A percentile compares a stretch with the other conserved stretches of the same genome.
Conservation (phyloP, 1,284 basidiomycete species). For the Marasmius tenuissimus region DNA sequence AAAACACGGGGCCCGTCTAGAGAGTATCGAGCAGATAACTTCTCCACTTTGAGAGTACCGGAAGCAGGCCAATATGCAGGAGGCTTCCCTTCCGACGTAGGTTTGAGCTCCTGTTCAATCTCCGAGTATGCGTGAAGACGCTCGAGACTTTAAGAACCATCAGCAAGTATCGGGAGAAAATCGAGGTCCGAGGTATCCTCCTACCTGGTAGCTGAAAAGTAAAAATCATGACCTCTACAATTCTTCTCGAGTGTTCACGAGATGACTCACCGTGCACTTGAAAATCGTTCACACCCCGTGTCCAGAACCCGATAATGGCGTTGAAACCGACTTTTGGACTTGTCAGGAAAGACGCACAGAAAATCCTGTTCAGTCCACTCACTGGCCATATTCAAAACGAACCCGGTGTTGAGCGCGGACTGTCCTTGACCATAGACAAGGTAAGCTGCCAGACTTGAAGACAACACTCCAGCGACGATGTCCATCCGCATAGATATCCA, state of each 20-base stretch:
- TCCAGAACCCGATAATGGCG: slow-evolving; percentile 53
- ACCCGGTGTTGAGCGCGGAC: slow-evolving; percentile 40
- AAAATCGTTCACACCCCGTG: slow-evolving; percentile 57
- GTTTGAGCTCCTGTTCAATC: slow-evolving; percentile 71
- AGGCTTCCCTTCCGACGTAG: slow-evolving; percentile 50
- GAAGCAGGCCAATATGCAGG: slow-evolving; percentile 82
- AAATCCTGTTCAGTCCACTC: background rate
- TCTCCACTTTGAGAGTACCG: slow-evolving; percentile 65
- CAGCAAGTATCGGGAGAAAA: too few relatives aligned
- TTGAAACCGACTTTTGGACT: slow-evolving; percentile 48
- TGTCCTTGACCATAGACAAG: slow-evolving; percentile 33
- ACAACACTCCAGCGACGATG: slow-evolving; percentile 39
- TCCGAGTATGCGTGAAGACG: slow-evolving; percentile 72
- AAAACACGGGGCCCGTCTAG: slow-evolving; percentile 51
- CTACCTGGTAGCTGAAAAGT: slow-evolving; percentile 34
- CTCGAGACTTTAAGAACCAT: slow-evolving; percentile 51
- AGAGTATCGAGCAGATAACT: slow-evolving; percentile 59
- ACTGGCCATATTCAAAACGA: slow-evolving; percentile 53
- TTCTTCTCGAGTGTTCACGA: background rate
- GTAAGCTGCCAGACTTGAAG: slow-evolving; percentile 40
- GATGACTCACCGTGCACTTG: slow-evolving; percentile 51
- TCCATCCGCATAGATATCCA: slow-evolving; percentile 51
- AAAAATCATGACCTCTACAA: too few relatives aligned
- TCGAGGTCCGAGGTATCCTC: slow-evolving; percentile 32
- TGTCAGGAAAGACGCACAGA: too few relatives aligned